Conservation (phyloP, 768 basidiomycete genomes). For the Tulasnella sp. region DNA sequence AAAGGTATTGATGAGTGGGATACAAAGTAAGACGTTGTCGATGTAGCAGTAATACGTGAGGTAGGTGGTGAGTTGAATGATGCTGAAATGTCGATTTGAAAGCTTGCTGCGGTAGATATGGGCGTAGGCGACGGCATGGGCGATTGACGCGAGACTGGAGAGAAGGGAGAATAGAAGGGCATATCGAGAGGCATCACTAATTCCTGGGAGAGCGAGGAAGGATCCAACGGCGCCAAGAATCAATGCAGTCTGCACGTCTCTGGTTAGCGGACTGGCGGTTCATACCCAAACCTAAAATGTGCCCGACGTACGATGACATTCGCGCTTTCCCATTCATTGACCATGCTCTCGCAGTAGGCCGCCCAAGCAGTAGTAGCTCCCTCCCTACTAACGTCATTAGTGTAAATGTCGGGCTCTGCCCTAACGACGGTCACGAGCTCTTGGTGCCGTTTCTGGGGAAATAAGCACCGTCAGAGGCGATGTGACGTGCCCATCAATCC, state of each 20-base stretch:
- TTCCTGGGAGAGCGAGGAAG: slow-evolving; percentile 14
- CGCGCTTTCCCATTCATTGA: slow-evolving; percentile 15
- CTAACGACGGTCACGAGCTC: background rate
- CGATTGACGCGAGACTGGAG: slow-evolving; percentile 13
- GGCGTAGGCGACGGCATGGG: slow-evolving; percentile 10
- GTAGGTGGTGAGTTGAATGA: slow-evolving; percentile 15
- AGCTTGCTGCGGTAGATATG: slow-evolving; percentile 11
- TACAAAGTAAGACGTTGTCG: slow-evolving; percentile 8
- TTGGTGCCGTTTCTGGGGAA: background rate
- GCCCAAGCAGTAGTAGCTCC: slow-evolving; percentile 14
- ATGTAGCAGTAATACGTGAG: slow-evolving; percentile 14
- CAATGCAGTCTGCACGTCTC: background rate
- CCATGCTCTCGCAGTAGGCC: slow-evolving; percentile 3
- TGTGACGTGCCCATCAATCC: background rate
- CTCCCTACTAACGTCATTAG: background rate
- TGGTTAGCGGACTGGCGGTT: background rate
- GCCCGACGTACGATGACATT: slow-evolving; percentile 12
- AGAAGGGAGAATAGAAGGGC: slow-evolving; percentile 8
- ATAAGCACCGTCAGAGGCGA: background rate
- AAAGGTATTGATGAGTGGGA: slow-evolving; percentile 7
- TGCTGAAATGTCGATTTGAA: slow-evolving; percentile 9
- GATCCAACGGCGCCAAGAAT: slow-evolving; percentile 3
- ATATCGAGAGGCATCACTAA: slow-evolving; percentile 11
- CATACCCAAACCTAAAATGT: background rate
- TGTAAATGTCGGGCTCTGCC: slow-evolving; percentile 11